These are phyloP conservation scores for Candida easanensis DNA, from an alignment of 805 yeast species.

Conservation along the genomic window DNA sequence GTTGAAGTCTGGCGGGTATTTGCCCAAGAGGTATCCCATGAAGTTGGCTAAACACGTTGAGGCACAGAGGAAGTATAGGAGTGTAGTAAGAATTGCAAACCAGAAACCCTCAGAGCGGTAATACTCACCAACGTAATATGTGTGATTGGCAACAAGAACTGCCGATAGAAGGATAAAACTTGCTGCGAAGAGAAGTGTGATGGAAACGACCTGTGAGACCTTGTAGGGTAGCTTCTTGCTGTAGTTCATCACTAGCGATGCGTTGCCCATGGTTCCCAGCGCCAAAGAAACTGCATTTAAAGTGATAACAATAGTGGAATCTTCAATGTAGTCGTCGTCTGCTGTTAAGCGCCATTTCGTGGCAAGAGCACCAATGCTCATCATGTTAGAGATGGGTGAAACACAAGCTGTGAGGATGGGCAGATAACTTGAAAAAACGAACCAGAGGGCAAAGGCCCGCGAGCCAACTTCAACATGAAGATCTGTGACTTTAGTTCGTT, in stretches of 20 bases:
- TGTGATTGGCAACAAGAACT: conserved; percentile 37
- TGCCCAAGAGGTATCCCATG: conserved; percentile 53
- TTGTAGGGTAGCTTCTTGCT: conserved; percentile 54
- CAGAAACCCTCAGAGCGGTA: conserved; percentile 66
- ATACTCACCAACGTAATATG: conserved; percentile 24
- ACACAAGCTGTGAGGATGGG: conserved; percentile 76
- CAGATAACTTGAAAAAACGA: conserved; percentile 59
- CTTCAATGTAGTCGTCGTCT: conserved; percentile 29
- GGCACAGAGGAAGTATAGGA: conserved; percentile 59
- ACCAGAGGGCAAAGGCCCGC: conserved; percentile 45
- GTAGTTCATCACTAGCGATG: conserved; percentile 69
- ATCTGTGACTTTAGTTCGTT: conserved; percentile 17
- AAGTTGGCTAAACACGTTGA: conserved; percentile 53
- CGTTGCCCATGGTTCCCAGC: conserved; percentile 65
- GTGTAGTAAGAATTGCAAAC: conserved; percentile 68
- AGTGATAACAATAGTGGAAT: conserved; percentile 42
- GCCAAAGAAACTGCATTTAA: conserved; percentile 63
- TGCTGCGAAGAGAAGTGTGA: conserved; percentile 64
- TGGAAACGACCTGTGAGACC: conserved; percentile 60
- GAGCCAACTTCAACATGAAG: conserved; percentile 20
- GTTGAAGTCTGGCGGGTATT: conserved; percentile 71
- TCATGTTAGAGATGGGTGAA: conserved; percentile 76
- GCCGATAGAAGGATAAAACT: conserved; percentile 49
- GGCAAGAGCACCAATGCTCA: conserved; percentile 67
- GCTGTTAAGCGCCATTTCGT: conserved; percentile 58